phyloP scores from a whole-genome alignment of 768 basidiomycete genomes.

The Collybia nuda region DNA sequence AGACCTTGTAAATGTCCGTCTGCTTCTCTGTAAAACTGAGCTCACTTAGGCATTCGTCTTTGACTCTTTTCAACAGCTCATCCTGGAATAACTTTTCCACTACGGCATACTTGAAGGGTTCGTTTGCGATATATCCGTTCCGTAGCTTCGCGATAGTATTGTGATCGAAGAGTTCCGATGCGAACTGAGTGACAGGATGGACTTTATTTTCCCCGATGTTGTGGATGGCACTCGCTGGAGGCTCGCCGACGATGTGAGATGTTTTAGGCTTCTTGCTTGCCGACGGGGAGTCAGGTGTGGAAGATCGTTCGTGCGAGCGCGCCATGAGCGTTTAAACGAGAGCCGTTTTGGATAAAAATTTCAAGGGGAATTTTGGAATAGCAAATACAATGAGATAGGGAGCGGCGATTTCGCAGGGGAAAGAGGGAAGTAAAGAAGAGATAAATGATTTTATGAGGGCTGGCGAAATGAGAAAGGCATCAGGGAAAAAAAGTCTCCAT shows the following conservation, averaged over 20 bases:
- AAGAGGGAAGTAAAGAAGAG: too few species aligned
- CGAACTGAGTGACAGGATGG: constrained; percentile 44
- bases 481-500: too few species aligned
- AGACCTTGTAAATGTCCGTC: constrained; percentile 96
- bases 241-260: constrained; percentile 16
- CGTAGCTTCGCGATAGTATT: constrained; percentile 55
- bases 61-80: constrained; percentile 74
- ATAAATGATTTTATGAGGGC: too few species aligned
- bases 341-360: not conserved
- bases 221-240: not conserved
- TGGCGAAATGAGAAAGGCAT: too few species aligned
- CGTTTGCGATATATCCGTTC: constrained; percentile 50
- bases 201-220: not conserved
- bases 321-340: constrained; percentile 20
- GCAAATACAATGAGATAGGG: too few species aligned
- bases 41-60: constrained; percentile 79
- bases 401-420: too few species aligned
- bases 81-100: constrained; percentile 84
- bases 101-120: constrained; percentile 82
- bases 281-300: constrained; percentile 21
- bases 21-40: constrained; percentile 90
- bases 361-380: too few species aligned
- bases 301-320: constrained; percentile 24
- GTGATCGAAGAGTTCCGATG: constrained; percentile 56
- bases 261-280: constrained; percentile 27